Percentiles rank a stretch among this genome's conserved stretches.
phyloP scores from a whole-genome alignment of 192 early-diverging fungal species.

The Backusella tarrabulga region DNA sequence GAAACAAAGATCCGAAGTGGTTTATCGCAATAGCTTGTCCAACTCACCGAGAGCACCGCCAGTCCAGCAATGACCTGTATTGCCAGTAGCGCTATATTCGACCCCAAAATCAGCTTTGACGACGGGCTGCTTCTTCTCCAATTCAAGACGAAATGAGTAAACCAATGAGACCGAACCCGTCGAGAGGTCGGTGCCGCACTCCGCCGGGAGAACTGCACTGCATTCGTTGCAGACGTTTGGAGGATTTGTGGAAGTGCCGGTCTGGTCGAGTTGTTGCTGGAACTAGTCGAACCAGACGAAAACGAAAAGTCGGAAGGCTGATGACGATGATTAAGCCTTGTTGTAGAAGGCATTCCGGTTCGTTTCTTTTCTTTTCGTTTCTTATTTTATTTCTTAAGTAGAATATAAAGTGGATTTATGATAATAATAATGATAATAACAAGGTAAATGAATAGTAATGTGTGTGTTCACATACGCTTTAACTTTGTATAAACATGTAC shows the following conservation, averaged over 20 bases:
- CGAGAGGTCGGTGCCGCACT: slow-evolving; percentile 34
- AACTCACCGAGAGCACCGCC: slow-evolving; percentile 52
- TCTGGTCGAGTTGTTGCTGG: slow-evolving; percentile 9
- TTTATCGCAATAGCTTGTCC: slow-evolving; percentile 43
- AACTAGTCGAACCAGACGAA: slow-evolving; percentile 13
- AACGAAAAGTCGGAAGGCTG: slow-evolving; percentile 18
- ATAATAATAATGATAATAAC: not conserved
- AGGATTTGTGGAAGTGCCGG: slow-evolving; percentile 24
- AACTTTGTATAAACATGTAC: not conserved
- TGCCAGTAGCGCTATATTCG: slow-evolving; percentile 22
- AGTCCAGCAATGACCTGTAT: slow-evolving; percentile 38
- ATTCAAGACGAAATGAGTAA: slow-evolving; percentile 28
- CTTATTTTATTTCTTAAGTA: not conserved
- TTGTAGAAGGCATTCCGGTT: slow-evolving; percentile 12
- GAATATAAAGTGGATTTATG: not conserved
- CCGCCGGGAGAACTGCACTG: slow-evolving; percentile 20
- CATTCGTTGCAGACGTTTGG: slow-evolving; percentile 23
- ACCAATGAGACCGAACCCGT: slow-evolving; percentile 38
- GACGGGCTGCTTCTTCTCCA: slow-evolving; percentile 39
- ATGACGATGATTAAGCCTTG: slow-evolving; percentile 25
- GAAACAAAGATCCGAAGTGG: slow-evolving; percentile 60
- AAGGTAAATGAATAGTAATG: not conserved
- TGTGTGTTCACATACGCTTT: not conserved
- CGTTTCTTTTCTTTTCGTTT: not conserved
- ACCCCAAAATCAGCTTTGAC: slow-evolving; percentile 40